phyloP scores from a whole-genome alignment of 257 asterid species.

The Fraxinus anomala region DNA sequence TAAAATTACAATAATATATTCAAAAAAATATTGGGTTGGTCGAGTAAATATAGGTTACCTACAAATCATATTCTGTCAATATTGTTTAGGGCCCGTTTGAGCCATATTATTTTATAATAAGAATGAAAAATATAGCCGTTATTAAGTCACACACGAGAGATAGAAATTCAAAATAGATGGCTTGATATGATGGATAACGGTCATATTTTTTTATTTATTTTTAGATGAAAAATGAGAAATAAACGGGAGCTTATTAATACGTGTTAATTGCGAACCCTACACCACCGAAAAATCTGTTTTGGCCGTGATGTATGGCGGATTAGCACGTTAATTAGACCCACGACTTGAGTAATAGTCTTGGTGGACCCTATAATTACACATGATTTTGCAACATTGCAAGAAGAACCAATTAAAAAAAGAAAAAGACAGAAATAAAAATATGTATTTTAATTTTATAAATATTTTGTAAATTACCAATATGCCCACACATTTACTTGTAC shows the following conservation, averaged over 20 bases:
- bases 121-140: too few relatives aligned
- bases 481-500: background rate
- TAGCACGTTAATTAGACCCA: slow-evolving; percentile 3
- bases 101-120: too few relatives aligned
- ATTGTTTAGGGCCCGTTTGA: too few relatives aligned
- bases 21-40: background rate
- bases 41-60: slow-evolving; percentile 10
- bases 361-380: slow-evolving; percentile 25
- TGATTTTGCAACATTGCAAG: slow-evolving; percentile 41
- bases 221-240: too few relatives aligned
- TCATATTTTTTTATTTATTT: too few relatives aligned
- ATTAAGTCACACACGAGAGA: too few relatives aligned
- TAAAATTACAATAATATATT: background rate
- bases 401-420: slow-evolving; percentile 17
- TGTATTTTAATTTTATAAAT: too few relatives aligned
- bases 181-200: too few relatives aligned
- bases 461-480: background rate
- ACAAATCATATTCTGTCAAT: slow-evolving; percentile 14
- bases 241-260: too few relatives aligned
- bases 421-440: background rate
- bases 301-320: slow-evolving; percentile 30
- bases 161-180: too few relatives aligned
- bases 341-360: slow-evolving; percentile 12
- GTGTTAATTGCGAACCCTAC: slow-evolving; percentile 20
- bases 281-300: slow-evolving; percentile 5